Evolutionary conservation across 805 yeast species (phyloP), one percentile per base, ranked within the genome.

Genomic region (Dipodascus geniculatus): DNA sequence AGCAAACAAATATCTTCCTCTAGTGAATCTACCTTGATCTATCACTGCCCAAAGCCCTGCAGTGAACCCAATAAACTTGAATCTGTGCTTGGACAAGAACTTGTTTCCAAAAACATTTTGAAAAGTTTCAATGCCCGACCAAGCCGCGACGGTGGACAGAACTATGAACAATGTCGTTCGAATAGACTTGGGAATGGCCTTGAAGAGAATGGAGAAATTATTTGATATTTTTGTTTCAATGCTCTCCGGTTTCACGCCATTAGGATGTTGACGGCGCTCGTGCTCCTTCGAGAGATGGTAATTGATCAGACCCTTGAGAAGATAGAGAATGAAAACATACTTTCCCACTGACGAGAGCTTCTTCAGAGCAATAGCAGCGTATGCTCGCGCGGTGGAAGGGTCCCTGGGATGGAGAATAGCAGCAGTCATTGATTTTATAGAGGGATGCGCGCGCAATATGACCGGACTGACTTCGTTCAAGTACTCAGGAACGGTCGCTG

Each of bases 31-130:
- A 48, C 60, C 61, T 50, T 63, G 68, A 56, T 67, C 71, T 22
- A 69, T 48, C 24, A 66, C 60, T 1, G 73, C 71, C 73, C 73
- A 70, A 49, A 70, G 61, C 2, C 75, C 75, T n/a, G 72, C 67
- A 47, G 68, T 53, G 55, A 69, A 64, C n/a, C 74, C 75, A 54
- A 71, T 68, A 38, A 70, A 47, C 23, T 68, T 57, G 62, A 66
- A 67, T n/a, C 75, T 68, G 17, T 57, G 54, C 17, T 56, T 56
- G 52, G 72, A 65, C 50, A 61, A 50, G 38, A 67, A 53, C 31
- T 55, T 58, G 53, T 61, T 60, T 22, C 69, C 65, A 20, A 71
- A 57, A 52, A 70, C 14, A 52, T 55, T 53, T 55, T 70, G 72
- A 24, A 65, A 57, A 20, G 65, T 56, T 31, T 69, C 71, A 17